Evolutionary conservation across 345 rosid genomes (phyloP).

Genomic region (Lagerstroemia speciosa): DNA sequence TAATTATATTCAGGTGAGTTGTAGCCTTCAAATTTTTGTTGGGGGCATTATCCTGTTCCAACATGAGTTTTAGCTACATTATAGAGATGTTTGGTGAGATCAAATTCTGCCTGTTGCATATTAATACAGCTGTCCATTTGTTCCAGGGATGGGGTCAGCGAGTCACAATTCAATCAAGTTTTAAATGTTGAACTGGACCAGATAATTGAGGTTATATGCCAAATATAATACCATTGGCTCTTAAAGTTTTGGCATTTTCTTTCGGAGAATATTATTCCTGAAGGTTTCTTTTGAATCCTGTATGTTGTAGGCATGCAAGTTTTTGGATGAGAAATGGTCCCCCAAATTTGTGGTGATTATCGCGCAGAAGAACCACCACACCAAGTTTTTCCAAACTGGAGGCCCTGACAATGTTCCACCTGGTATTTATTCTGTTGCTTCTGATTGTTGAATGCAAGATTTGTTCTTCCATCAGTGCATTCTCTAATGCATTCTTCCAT

Average conservation of each 20-base stretch:
- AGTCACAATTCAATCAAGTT: constrained; percentile 83
- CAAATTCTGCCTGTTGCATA: constrained; percentile 51
- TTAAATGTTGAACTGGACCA: constrained; percentile 74
- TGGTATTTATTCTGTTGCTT: constrained; percentile 7
- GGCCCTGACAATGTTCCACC: constrained; percentile 40
- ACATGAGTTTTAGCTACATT: neutral
- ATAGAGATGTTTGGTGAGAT: constrained; percentile 29
- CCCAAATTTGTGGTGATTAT: constrained; percentile 37
- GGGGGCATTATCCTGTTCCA: neutral
- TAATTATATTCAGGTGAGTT: constrained; percentile 39
- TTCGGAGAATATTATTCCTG: neutral
- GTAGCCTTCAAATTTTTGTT: neutral
- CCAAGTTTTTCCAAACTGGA: constrained; percentile 29
- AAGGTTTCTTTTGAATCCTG: neutral
- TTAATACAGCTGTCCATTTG: constrained; percentile 8
- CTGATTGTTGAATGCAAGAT: neutral
- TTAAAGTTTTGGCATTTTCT: neutral
- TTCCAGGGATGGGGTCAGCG: constrained; percentile 90
- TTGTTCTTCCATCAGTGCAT: neutral
- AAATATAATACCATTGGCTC: neutral
- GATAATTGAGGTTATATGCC: constrained; percentile 53
- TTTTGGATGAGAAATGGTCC: constrained; percentile 30
- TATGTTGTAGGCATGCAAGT: constrained; percentile 32
- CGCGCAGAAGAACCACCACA: constrained; percentile 42
- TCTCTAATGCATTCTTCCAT: neutral